Evolutionary conservation across 106 monocot genomes (phyloP).

Genomic region (Cymbidium sinense): DNA sequence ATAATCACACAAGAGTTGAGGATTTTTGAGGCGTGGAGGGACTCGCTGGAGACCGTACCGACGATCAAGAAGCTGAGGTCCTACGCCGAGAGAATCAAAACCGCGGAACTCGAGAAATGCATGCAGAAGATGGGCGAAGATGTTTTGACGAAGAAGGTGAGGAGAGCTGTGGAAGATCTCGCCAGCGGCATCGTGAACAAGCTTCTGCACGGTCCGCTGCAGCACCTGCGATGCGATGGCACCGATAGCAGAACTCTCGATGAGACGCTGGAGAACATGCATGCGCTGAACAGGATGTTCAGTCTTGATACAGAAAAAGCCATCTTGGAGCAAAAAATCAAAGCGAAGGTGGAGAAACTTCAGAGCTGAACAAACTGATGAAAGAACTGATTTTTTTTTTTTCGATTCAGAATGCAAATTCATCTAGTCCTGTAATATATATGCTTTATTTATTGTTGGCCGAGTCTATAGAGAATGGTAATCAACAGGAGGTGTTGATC

Average conservation of each 20-base stretch:
- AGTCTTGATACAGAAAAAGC: conserved; percentile 78
- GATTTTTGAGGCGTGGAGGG: conserved; percentile 83
- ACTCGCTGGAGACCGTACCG: conserved; percentile 95
- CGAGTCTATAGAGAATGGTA: not conserved
- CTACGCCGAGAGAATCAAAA: conserved; percentile 74
- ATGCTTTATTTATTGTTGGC: not conserved
- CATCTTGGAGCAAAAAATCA: conserved; percentile 86
- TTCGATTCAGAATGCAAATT: not conserved
- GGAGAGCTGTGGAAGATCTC: conserved; percentile 76
- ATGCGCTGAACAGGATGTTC: conserved; percentile 95
- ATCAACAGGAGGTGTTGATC: not conserved
- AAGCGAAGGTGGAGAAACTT: conserved; percentile 83
- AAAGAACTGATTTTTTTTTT: not conserved
- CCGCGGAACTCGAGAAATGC: conserved; percentile 74
- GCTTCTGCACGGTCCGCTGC: conserved; percentile 89
- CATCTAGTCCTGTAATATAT: not conserved
- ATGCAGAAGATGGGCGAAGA: conserved; percentile 77
- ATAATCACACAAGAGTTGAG: conserved; percentile 74
- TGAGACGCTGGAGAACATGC: conserved; percentile 96
- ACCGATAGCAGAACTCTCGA: conserved; percentile 71
- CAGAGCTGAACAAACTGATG: conserved; percentile 31
- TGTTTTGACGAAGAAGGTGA: conserved; percentile 60
- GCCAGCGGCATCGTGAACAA: conserved; percentile 85
- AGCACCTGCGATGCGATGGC: conserved; percentile 92
- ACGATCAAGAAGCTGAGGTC: conserved; percentile 95